Conservation (phyloP, 2,329 filamentous ascomycete genomes). For the Teratosphaeria epicoccoides region DNA sequence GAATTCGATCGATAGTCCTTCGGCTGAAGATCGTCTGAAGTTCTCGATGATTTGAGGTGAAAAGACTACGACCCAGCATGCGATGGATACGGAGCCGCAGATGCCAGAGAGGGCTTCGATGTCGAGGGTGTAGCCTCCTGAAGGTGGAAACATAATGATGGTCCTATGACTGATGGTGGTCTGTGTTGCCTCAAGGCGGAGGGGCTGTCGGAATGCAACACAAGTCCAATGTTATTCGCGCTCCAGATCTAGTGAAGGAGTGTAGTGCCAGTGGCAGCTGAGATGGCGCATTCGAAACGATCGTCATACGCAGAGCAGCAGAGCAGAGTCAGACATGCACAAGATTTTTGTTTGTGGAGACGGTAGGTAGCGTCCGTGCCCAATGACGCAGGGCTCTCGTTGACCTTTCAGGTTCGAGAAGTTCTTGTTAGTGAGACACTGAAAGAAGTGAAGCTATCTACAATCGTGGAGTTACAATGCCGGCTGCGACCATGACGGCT, state of each 20-base stretch:
- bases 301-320: too few species aligned
- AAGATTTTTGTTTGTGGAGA: not conserved
- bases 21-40: slow-evolving; percentile 72
- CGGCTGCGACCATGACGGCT: not conserved
- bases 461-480: not conserved
- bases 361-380: not conserved
- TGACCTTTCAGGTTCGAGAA: not conserved
- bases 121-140: slow-evolving; percentile 54
- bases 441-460: not conserved
- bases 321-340: not conserved
- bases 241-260: not conserved
- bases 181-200: not conserved
- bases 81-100: slow-evolving; percentile 89
- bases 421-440: not conserved
- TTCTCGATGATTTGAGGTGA: slow-evolving; percentile 95
- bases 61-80: slow-evolving; percentile 96
- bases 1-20: slow-evolving; percentile 84
- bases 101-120: slow-evolving; percentile 88
- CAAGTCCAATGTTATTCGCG: not conserved
- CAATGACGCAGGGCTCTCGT: not conserved
- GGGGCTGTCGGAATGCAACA: not conserved
- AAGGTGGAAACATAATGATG: slow-evolving; percentile 42
- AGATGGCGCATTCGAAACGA: not conserved
- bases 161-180: not conserved
- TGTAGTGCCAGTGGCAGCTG: not conserved